A percentile compares a stretch with the other conserved stretches of the same genome.
These are phyloP conservation scores for Yamadazyma paraphyllophila DNA, from an alignment of 805 yeast species.

Conservation along the genomic window DNA sequence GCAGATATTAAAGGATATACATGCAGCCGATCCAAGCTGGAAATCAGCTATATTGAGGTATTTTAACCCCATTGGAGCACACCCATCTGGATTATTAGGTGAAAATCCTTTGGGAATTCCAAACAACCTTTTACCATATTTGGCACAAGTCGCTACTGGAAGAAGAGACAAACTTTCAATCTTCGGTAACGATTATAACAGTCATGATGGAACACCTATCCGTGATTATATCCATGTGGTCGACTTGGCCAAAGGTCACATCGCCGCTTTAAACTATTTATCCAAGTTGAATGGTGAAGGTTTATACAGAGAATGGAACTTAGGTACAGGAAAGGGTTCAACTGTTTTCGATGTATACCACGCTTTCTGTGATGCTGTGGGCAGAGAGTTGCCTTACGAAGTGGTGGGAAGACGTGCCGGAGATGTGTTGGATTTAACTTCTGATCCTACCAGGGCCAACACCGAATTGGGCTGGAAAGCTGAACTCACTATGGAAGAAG, in stretches of 20 bases:
- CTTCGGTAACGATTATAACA: conserved; percentile 69
- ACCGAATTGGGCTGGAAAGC: conserved; percentile 66
- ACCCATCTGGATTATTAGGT: conserved; percentile 75
- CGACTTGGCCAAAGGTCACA: conserved; percentile 75
- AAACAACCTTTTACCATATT: conserved; percentile 68
- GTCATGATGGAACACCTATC: conserved; percentile 78
- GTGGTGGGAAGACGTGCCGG: conserved; percentile 70
- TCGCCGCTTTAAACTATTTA: conserved; percentile 65
- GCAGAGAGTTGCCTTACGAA: conserved; percentile 60
- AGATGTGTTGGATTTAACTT: conserved; percentile 74
- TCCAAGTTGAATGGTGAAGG: conserved; percentile 35
- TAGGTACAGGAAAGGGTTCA: conserved; percentile 79
- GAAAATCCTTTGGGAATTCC: conserved; percentile 81
- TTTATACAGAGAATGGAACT: conserved; percentile 73
- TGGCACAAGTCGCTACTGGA: conserved; percentile 77
- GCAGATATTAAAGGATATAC: conserved; percentile 54
- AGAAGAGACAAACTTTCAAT: conserved; percentile 63
- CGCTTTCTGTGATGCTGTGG: conserved; percentile 65
- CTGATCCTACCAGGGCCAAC: conserved; percentile 66
- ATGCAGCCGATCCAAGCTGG: conserved; percentile 46
- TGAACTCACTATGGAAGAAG: conserved; percentile 51
- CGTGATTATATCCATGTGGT: conserved; percentile 81
- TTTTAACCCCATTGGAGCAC: conserved; percentile 86
- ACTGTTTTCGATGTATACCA: conserved; percentile 71
- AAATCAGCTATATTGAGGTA: conserved; percentile 65